These are phyloP conservation scores for Erysiphe pulchra DNA, from an alignment of 2,329 filamentous ascomycete species.

Conservation along the genomic window DNA sequence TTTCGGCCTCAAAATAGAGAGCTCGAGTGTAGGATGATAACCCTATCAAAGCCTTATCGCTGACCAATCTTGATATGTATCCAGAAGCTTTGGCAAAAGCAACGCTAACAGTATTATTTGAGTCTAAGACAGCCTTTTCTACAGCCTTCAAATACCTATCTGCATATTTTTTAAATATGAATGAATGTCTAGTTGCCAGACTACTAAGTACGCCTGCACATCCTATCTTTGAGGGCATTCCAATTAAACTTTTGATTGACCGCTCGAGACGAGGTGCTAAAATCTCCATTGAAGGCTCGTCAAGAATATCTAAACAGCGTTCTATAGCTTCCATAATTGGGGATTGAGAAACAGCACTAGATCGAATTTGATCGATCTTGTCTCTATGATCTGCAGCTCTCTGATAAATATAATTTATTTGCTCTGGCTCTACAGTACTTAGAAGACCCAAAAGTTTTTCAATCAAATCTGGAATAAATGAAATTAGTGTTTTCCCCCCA, in stretches of 20 bases:
- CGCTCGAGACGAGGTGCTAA: conserved; percentile 48
- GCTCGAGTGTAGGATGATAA: conserved; percentile 30
- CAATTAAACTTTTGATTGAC: conserved; percentile 65
- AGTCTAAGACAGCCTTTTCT: conserved; percentile 62
- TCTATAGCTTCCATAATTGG: conserved; percentile 86
- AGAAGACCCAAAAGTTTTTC: conserved; percentile 59
- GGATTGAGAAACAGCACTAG: conserved; percentile 57
- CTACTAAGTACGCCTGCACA: conserved; percentile 67
- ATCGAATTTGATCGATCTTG: conserved; percentile 68
- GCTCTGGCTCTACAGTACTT: conserved; percentile 70
- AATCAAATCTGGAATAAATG: conserved; percentile 60
- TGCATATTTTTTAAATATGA: conserved; percentile 50
- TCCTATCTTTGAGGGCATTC: conserved; percentile 81
- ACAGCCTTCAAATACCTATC: conserved; percentile 52
- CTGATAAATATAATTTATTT: conserved; percentile 78
- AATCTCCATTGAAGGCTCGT: conserved; percentile 49
- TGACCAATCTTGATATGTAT: conserved; percentile 44
- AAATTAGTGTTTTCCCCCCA: conserved; percentile 49
- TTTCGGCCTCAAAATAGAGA: conserved; percentile 61
- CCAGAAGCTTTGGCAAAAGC: conserved; percentile 71
- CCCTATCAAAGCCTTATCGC: conserved; percentile 21
- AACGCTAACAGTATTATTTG: conserved; percentile 79
- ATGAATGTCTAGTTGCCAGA: conserved; percentile 53
- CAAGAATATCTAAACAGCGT: conserved; percentile 60
- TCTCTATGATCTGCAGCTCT: conserved; percentile 69